Percentiles rank a stretch among this genome's conserved stretches.
Evolutionary conservation across 2,329 filamentous ascomycete species (phyloP).

Genomic region (Aquanectria penicillioides): DNA sequence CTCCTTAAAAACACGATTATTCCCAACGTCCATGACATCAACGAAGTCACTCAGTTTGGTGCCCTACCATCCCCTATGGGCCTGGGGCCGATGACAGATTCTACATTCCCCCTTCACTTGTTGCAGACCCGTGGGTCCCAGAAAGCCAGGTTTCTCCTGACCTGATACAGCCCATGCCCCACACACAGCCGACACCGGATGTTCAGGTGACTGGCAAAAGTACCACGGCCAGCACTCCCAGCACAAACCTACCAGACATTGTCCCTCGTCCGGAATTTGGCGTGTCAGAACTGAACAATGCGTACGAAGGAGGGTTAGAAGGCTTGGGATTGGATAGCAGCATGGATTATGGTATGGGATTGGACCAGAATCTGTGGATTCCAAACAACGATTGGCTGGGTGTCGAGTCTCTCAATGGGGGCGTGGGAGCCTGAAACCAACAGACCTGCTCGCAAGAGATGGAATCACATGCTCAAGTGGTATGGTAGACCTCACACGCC

Average conservation of each 20-base stretch:
- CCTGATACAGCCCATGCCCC: constrained; percentile 28
- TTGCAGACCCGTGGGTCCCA: constrained; percentile 43
- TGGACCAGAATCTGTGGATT: constrained; percentile 51
- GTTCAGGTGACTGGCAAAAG: constrained; percentile 26
- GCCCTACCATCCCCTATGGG: constrained; percentile 27
- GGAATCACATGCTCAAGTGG: not conserved
- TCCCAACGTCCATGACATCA: constrained; percentile 43
- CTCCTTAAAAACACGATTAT: constrained; percentile 38
- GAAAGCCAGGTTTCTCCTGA: constrained; percentile 43
- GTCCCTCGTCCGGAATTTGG: constrained; percentile 42
- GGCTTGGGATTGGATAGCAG: constrained; percentile 58
- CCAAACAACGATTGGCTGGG: constrained; percentile 46
- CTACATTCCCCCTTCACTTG: constrained; percentile 45
- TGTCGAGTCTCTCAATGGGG: constrained; percentile 46
- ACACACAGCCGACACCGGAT: constrained; percentile 17
- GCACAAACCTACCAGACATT: constrained; percentile 29
- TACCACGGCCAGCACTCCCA: constrained; percentile 8
- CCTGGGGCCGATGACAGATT: constrained; percentile 41
- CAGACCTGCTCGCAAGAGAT: not conserved
- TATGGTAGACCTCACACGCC: no score
- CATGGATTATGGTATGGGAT: constrained; percentile 54
- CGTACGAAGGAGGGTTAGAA: constrained; percentile 60
- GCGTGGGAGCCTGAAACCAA: constrained; percentile 40
- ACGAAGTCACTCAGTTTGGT: constrained; percentile 31
- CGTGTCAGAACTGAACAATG: constrained; percentile 58